Conservation (phyloP, 139 green algal species). For the Asterochloris erici region DNA sequence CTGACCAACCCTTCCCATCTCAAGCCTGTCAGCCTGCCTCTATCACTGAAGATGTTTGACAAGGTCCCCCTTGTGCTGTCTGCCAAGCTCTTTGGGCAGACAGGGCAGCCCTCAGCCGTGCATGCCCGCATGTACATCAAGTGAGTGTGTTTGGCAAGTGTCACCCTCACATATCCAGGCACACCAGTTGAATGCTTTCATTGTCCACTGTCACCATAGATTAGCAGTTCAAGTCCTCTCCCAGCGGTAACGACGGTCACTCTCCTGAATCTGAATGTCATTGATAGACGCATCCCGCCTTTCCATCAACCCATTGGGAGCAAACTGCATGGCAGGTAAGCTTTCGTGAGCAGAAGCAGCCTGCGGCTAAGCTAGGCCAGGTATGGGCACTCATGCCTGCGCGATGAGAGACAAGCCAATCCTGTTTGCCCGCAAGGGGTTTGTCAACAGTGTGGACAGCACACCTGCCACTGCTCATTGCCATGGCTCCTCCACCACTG, state of each 20-base stretch:
- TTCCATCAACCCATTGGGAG: slow-evolving; percentile 31
- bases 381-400: neutral
- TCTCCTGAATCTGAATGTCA: slow-evolving; percentile 18
- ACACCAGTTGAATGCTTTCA: too few relatives aligned
- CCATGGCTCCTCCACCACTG: slow-evolving; percentile 57
- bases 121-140: slow-evolving; percentile 12
- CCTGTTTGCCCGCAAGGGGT: neutral
- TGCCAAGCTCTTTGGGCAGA: slow-evolving; percentile 21
- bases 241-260: slow-evolving; percentile 7
- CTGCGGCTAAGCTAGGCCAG: neutral
- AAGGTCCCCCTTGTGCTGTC: slow-evolving; percentile 36
- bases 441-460: neutral
- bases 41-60: slow-evolving; percentile 34
- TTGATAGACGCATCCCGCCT: slow-evolving; percentile 22
- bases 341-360: neutral
- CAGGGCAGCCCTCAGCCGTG: slow-evolving; percentile 28
- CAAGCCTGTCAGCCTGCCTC: slow-evolving; percentile 22
- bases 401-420: neutral
- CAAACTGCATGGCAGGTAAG: slow-evolving; percentile 45
- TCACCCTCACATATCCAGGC: too few relatives aligned
- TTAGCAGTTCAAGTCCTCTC: neutral
- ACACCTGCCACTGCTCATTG: slow-evolving; percentile 32
- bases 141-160: too few relatives aligned
- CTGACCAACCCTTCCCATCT: slow-evolving; percentile 23
- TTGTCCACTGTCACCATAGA: too few relatives aligned